Conservation (phyloP, 2,329 filamentous ascomycete species). For the Colletotrichum gloeosporioides region DNA sequence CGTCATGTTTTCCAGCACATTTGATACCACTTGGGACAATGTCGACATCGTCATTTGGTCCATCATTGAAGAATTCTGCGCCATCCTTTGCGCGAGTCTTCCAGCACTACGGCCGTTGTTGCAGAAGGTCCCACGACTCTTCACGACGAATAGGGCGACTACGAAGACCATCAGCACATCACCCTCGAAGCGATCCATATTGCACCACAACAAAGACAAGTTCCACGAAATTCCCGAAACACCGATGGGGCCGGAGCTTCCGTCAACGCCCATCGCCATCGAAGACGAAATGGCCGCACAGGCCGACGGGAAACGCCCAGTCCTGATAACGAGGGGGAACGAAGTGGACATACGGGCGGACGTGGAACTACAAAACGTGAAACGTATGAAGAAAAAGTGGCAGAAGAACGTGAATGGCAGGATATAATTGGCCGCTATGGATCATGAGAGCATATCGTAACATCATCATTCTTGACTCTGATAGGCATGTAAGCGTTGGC, state of each 20-base stretch:
- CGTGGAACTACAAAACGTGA: slow-evolving; percentile 1
- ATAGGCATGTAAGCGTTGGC: not conserved
- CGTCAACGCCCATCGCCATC: slow-evolving; percentile 9
- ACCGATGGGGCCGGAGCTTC: not conserved
- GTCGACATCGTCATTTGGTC: slow-evolving; percentile 37
- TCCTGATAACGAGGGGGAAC: not conserved
- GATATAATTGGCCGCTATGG: not conserved
- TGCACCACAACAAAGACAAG: not conserved
- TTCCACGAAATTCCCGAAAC: not conserved
- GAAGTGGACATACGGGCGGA: not conserved
- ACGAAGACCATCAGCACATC: not conserved
- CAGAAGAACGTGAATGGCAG: not conserved
- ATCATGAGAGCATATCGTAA: not conserved
- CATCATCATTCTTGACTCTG: not conserved
- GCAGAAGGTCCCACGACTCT: slow-evolving; percentile 10
- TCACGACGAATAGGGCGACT: slow-evolving; percentile 16
- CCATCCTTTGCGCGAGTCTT: slow-evolving; percentile 48
- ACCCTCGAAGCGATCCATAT: slow-evolving; percentile 2
- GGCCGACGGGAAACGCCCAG: slow-evolving; percentile 12
- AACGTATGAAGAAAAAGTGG: not conserved
- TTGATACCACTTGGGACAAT: slow-evolving; percentile 32
- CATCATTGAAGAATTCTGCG: slow-evolving; percentile 34
- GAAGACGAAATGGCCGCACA: slow-evolving; percentile 13
- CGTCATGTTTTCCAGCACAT: slow-evolving; percentile 15
- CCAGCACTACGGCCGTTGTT: slow-evolving; percentile 44